Evolutionary conservation across 2,329 filamentous ascomycete genomes (phyloP).

Genomic region (Nemania serpens): DNA sequence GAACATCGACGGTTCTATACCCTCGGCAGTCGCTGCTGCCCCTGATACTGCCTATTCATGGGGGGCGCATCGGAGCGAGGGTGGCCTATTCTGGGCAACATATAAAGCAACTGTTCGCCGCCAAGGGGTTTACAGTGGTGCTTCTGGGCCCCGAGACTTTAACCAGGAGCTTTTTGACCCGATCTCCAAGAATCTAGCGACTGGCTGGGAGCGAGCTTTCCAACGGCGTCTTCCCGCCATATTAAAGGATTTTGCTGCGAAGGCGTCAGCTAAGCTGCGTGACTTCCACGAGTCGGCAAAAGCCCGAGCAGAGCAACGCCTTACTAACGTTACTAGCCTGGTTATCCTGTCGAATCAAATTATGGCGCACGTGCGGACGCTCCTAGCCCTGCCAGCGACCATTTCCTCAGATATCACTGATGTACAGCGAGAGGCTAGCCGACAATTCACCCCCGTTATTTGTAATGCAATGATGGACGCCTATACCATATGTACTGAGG

Average conservation of each 20-base stretch:
- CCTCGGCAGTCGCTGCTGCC: slow-evolving; percentile 46
- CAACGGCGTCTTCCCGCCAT: slow-evolving; percentile 29
- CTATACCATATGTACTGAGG: slow-evolving; percentile 51
- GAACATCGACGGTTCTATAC: slow-evolving; percentile 46
- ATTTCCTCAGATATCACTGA: slow-evolving; percentile 47
- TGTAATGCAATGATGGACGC: slow-evolving; percentile 48
- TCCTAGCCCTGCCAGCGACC: slow-evolving; percentile 43
- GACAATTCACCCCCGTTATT: slow-evolving; percentile 57
- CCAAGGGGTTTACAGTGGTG: slow-evolving; percentile 38
- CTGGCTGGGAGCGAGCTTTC: slow-evolving; percentile 40
- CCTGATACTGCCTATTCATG: slow-evolving; percentile 45
- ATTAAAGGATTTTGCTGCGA: slow-evolving; percentile 29
- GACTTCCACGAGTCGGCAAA: slow-evolving; percentile 36
- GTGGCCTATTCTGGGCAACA: slow-evolving; percentile 55
- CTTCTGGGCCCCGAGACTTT: slow-evolving; percentile 38
- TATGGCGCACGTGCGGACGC: slow-evolving; percentile 45
- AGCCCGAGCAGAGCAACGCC: slow-evolving; percentile 27
- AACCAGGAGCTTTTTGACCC: slow-evolving; percentile 38
- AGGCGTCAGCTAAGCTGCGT: slow-evolving; percentile 24
- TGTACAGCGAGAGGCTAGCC: slow-evolving; percentile 57
- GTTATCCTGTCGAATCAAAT: slow-evolving; percentile 45
- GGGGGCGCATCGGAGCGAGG: slow-evolving; percentile 45
- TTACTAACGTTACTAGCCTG: slow-evolving; percentile 34
- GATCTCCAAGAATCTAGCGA: slow-evolving; percentile 29
- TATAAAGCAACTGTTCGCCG: slow-evolving; percentile 54